These are phyloP conservation scores for Harrya chromipes DNA, from an alignment of 768 basidiomycete species.

Conservation along the genomic window DNA sequence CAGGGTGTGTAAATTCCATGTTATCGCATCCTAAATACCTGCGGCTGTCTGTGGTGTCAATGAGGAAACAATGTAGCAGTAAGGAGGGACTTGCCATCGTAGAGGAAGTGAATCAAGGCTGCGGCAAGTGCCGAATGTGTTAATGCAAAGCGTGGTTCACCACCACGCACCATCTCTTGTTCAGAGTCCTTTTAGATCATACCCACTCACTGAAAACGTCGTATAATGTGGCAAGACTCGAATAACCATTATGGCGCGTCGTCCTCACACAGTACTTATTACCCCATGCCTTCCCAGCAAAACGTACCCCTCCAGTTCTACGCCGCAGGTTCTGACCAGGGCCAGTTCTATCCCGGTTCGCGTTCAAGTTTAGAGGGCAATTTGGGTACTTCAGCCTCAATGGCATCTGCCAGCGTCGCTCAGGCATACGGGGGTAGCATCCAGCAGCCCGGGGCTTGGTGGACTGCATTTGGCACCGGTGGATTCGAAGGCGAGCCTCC, in stretches of 20 bases:
- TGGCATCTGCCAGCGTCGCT: constrained; percentile 42
- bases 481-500: constrained; percentile 96
- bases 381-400: constrained; percentile 51
- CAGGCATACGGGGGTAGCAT: constrained; percentile 70
- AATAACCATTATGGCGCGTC: constrained; percentile 54
- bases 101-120: not conserved
- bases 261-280: constrained; percentile 59
- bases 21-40: constrained; percentile 41
- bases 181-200: not conserved
- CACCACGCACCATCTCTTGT: too few species aligned
- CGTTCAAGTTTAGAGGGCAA: constrained; percentile 79
- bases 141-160: too few species aligned
- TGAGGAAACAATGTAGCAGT: not conserved
- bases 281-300: constrained; percentile 44
- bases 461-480: constrained; percentile 94
- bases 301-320: constrained; percentile 76
- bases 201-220: too few species aligned
- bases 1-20: constrained; percentile 4
- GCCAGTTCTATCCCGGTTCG: constrained; percentile 63
- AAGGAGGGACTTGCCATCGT: constrained; percentile 26
- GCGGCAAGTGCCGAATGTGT: constrained; percentile 34
- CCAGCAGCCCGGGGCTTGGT: constrained; percentile 76
- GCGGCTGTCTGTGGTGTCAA: constrained; percentile 48
- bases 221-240: constrained; percentile 74
- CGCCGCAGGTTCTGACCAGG: constrained; percentile 55